Conservation (phyloP, 2,329 filamentous ascomycete species). For the Ceratocystis variospora region DNA sequence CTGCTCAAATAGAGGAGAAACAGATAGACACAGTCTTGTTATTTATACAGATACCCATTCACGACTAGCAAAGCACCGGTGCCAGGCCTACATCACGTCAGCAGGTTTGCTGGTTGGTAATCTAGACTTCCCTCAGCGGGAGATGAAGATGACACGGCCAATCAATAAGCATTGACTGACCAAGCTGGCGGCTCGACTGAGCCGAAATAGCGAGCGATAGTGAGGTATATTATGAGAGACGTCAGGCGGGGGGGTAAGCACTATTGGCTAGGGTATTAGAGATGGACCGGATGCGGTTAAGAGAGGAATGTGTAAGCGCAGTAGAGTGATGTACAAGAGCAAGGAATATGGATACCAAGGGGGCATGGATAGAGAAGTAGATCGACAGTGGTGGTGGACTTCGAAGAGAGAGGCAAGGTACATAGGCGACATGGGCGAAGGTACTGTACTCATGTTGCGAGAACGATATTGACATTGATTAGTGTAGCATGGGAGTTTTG, state of each 20-base stretch:
- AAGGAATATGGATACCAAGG: not conserved
- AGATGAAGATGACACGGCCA: constrained; percentile 1
- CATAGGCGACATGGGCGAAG: no score
- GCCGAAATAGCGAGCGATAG: not conserved
- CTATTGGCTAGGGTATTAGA: not conserved
- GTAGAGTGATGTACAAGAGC: not conserved
- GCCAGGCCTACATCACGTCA: not conserved
- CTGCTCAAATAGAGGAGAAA: no score
- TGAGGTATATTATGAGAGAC: no score
- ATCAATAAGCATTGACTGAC: not conserved
- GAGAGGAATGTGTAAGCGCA: not conserved
- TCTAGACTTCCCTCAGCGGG: no score
- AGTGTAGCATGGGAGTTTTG: no score
- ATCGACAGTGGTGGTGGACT: not conserved
- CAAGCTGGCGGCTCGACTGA: not conserved
- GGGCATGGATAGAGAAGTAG: not conserved
- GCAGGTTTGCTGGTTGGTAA: no score
- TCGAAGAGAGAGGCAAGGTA: no score
- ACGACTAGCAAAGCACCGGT: not conserved
- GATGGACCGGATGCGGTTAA: not conserved
- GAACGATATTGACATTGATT: no score
- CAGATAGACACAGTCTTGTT: no score
- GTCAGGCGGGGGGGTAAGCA: not conserved
- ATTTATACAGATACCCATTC: not conserved
- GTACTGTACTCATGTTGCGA: no score